Evolutionary conservation across 345 rosid genomes (phyloP), one percentile per base, ranked within the genome.

Genomic region (Hibiscus tridactylites): DNA sequence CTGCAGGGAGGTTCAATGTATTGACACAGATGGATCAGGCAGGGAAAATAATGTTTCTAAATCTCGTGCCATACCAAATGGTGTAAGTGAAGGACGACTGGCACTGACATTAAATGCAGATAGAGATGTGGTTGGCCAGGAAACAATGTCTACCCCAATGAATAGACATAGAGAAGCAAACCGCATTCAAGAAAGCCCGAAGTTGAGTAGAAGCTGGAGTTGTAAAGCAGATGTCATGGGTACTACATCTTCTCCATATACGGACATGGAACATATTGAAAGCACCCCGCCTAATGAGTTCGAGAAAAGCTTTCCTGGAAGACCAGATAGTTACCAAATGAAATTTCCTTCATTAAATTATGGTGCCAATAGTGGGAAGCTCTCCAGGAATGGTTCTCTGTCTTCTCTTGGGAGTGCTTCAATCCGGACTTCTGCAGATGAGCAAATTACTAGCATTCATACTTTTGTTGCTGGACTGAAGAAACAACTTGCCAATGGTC

Each of bases 1-100:
- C 87, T 88, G 97, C 91, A 90, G 85, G 80, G 97, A 92, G 78
- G 97, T 91, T 73, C 88, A 83, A 56, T 90, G 97, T 79, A 84
- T 92, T 46, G 96, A 92, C 79, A 83, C 73, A 78, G 93, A 83
- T 75, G 91, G 83, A 62, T 73, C 82, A 72, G 74, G 74, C 44
- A 78, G 73, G 77, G 72, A 13, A 9, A 9, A 76, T 61, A 75
- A 74, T 44, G 35, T 83, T 39, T 57, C 61, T 50, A 82, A 78
- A 54, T 73, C 82, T 64, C 65, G 29, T 78, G 64, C 75, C 1
- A 19, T 61, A 21, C 71, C 82, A 29, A 82, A 82, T 75, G 81
- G 79, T 70, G 85, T 64, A 75, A 74, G 70, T 71, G 84, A 70
- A 57, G 80, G 65, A 79, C 50, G 67, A 57, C 62, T 74, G 50